Evolutionary conservation across 768 basidiomycete species (phyloP).

Genomic region (Kwoniella europaea): DNA sequence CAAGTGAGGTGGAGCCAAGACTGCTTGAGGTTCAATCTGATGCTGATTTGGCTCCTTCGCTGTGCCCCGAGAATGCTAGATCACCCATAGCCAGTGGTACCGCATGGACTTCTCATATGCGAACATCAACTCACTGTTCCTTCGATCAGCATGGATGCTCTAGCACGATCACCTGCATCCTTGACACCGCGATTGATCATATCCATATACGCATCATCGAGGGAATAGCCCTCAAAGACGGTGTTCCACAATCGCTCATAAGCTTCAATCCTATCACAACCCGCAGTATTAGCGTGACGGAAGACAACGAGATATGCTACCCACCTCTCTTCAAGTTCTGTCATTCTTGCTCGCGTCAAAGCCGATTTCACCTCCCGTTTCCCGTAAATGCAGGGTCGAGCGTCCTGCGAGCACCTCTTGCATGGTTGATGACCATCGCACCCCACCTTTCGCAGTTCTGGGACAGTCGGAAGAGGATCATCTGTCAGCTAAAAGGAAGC

Average conservation of each 20-base stretch:
- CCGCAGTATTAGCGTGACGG: not conserved
- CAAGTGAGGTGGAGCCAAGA: not conserved
- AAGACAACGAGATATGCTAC: too few relatives aligned
- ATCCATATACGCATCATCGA: conserved; percentile 1
- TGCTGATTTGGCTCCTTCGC: not conserved
- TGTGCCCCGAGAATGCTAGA: not conserved
- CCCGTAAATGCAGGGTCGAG: conserved; percentile 11
- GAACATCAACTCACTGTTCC: too few relatives aligned
- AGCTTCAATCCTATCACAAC: conserved; percentile 2
- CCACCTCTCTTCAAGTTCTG: conserved; percentile 24
- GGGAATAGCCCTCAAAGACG: conserved; percentile 4
- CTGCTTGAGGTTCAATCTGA: not conserved
- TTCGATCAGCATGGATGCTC: too few relatives aligned
- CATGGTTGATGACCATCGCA: conserved; percentile 20
- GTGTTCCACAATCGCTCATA: conserved; percentile 23
- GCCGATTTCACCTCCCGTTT: conserved; percentile 1
- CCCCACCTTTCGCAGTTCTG: conserved; percentile 14
- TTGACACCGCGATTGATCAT: not conserved
- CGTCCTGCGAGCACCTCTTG: conserved; percentile 14
- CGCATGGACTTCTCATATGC: too few relatives aligned
- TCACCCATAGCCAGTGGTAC: not conserved
- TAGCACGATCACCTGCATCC: too few relatives aligned
- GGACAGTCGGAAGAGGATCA: not conserved
- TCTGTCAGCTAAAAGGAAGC: too few relatives aligned
- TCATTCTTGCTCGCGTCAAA: conserved; percentile 31